These are phyloP conservation scores for Crucibulum laeve DNA, from an alignment of 768 basidiomycete genomes.

Conservation along the genomic window DNA sequence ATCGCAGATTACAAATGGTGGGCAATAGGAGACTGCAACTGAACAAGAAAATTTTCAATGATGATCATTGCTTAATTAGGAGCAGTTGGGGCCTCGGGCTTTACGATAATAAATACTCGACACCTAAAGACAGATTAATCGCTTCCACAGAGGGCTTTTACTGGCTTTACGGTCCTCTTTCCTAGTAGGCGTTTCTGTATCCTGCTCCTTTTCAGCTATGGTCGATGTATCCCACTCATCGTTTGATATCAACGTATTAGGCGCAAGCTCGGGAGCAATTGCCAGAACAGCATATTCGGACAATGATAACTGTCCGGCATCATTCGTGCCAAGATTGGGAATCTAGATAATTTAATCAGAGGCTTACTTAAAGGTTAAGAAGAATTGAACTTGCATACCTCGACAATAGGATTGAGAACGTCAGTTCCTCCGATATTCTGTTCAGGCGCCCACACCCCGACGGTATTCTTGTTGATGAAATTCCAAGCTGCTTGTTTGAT, in stretches of 20 bases:
- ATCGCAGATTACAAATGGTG: too few species aligned
- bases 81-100: too few species aligned
- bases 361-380: not conserved
- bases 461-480: slow-evolving; percentile 22
- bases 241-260: slow-evolving; percentile 10
- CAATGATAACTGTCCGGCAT: slow-evolving; percentile 26
- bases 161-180: too few species aligned
- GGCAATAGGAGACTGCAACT: too few species aligned
- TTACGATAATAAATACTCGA: too few species aligned
- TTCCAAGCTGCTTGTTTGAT: slow-evolving; percentile 31
- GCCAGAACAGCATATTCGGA: slow-evolving; percentile 31
- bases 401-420: slow-evolving; percentile 41
- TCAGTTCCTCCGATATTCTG: slow-evolving; percentile 37
- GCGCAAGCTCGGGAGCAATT: slow-evolving; percentile 29
- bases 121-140: too few species aligned
- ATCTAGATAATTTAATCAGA: slow-evolving; percentile 17
- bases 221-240: slow-evolving; percentile 14
- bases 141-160: too few species aligned
- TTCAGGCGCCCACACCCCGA: slow-evolving; percentile 29
- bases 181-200: too few species aligned
- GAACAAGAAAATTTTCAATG: too few species aligned
- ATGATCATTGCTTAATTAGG: too few species aligned
- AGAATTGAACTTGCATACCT: slow-evolving; percentile 26
- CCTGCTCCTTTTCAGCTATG: slow-evolving; percentile 7
- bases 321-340: slow-evolving; percentile 30